Conservation (phyloP, 75 land plant genomes). For the Cryptomeria japonica region DNA sequence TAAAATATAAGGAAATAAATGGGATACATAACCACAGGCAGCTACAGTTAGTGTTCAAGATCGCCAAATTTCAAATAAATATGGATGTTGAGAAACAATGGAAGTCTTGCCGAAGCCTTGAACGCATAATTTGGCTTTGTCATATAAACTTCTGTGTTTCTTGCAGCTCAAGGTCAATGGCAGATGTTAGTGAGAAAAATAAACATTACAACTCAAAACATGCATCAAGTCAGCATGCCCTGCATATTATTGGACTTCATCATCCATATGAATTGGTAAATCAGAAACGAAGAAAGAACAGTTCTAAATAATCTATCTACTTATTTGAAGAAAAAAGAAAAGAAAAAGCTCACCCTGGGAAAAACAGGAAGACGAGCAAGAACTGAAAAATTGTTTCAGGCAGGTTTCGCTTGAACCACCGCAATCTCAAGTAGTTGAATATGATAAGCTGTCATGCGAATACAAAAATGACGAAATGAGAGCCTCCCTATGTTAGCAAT, state of each 20-base stretch:
- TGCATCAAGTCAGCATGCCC: no score
- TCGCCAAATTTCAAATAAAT: neutral
- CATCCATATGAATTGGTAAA: neutral
- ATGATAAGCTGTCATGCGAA: constrained; percentile 50
- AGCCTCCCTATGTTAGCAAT: no score
- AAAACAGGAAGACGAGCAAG: constrained; percentile 74
- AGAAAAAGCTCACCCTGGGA: constrained; percentile 56
- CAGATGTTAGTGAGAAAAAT: no score
- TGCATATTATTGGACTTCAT: neutral
- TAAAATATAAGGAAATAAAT: neutral
- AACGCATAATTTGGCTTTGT: neutral
- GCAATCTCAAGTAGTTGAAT: constrained; percentile 65
- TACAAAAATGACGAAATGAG: neutral
- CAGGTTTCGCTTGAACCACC: constrained; percentile 71
- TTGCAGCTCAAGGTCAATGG: no score
- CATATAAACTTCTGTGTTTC: neutral
- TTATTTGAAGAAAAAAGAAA: neutral
- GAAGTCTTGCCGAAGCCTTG: neutral
- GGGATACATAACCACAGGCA: neutral
- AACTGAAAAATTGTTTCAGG: constrained; percentile 74
- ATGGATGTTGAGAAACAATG: neutral
- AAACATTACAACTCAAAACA: no score
- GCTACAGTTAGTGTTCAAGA: neutral
- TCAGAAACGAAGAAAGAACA: neutral
- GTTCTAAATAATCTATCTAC: neutral